Evolutionary conservation across 495 filamentous ascomycete genomes (phyloP).

Genomic region (Usnea hakonensis): DNA sequence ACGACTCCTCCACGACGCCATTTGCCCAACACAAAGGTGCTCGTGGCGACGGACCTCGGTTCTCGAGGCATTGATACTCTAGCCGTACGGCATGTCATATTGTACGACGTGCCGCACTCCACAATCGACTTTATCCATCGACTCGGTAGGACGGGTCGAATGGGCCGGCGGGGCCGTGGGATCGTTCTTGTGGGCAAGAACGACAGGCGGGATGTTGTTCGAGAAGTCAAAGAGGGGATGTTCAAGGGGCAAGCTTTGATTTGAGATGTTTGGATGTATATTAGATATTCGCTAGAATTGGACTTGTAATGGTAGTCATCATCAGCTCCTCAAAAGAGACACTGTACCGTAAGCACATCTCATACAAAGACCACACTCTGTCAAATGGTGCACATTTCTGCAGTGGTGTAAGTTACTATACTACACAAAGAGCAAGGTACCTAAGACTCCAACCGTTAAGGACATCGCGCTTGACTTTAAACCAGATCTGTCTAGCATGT

Average conservation of each 20-base stretch:
- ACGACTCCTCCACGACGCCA: constrained; percentile 25
- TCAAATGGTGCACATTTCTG: too few relatives aligned
- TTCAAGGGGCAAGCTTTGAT: constrained; percentile 84
- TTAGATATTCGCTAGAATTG: neutral
- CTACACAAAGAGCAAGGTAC: too few relatives aligned
- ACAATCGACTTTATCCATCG: constrained; percentile 97
- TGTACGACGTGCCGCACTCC: constrained; percentile 93
- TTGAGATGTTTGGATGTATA: constrained; percentile 31
- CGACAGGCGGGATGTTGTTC: constrained; percentile 82
- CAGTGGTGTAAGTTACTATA: too few relatives aligned
- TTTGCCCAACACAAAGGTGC: constrained; percentile 70
- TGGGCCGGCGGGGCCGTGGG: constrained; percentile 84
- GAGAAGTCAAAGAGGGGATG: constrained; percentile 91
- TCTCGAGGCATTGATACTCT: constrained; percentile 91
- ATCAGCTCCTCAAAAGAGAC: neutral
- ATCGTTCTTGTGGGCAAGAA: constrained; percentile 84
- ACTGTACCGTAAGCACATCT: neutral
- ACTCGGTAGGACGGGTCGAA: constrained; percentile 80
- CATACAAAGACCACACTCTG: neutral
- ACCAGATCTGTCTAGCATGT: too few relatives aligned
- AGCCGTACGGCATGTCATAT: constrained; percentile 80
- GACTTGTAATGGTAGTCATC: neutral
- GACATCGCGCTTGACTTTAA: too few relatives aligned
- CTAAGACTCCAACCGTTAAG: too few relatives aligned
- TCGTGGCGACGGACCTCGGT: constrained; percentile 88